Conservation (phyloP, 2,329 filamentous ascomycete genomes). For the Xylaria polymorpha region DNA sequence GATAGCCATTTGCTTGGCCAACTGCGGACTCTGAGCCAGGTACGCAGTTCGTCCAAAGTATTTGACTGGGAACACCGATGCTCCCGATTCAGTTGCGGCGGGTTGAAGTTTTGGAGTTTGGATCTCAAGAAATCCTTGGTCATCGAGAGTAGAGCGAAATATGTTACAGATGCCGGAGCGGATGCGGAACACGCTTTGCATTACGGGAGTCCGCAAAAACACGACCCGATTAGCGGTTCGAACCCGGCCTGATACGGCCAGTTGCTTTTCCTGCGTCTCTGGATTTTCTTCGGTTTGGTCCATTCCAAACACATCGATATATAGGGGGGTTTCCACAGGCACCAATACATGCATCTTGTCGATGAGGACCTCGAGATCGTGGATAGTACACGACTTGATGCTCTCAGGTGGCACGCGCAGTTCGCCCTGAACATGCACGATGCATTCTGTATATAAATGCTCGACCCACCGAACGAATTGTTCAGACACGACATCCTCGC, state of each 20-base stretch:
- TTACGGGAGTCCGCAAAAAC: slow-evolving; percentile 85
- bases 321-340: slow-evolving; percentile 58
- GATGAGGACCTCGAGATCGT: slow-evolving; percentile 80
- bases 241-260: slow-evolving; percentile 73
- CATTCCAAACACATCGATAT: slow-evolving; percentile 63
- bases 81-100: slow-evolving; percentile 88
- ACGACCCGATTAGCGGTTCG: slow-evolving; percentile 83
- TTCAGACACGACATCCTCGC: slow-evolving; percentile 70
- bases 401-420: slow-evolving; percentile 79
- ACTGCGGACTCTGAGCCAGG: slow-evolving; percentile 88
- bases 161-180: slow-evolving; percentile 82
- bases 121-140: slow-evolving; percentile 87
- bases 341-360: slow-evolving; percentile 64
- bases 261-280: slow-evolving; percentile 58
- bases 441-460: slow-evolving; percentile 80
- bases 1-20: slow-evolving; percentile 93
- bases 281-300: slow-evolving; percentile 54
- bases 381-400: slow-evolving; percentile 79
- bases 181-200: slow-evolving; percentile 88
- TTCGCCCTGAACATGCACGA: slow-evolving; percentile 80
- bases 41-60: slow-evolving; percentile 92
- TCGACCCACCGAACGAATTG: slow-evolving; percentile 90
- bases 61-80: slow-evolving; percentile 90
- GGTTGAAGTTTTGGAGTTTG: slow-evolving; percentile 94
- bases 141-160: slow-evolving; percentile 81